A percentile compares a stretch with the other conserved stretches of the same genome.
Conservation (phyloP, 495 filamentous ascomycete species). For the Penicillium steckii region DNA sequence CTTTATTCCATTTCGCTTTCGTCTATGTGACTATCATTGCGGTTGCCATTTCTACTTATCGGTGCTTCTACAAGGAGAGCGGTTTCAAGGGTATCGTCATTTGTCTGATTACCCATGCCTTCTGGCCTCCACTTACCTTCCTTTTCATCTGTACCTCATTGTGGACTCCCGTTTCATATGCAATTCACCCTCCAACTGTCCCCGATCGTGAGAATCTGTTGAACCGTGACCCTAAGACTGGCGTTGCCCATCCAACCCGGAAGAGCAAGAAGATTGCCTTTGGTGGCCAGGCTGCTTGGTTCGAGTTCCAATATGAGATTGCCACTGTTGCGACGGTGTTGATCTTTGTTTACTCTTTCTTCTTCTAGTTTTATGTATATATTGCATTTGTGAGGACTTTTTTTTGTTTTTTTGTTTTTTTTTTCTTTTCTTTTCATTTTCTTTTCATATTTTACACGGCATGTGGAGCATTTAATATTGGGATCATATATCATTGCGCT, state of each 20-base stretch:
- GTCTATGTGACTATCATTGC: slow-evolving; percentile 41
- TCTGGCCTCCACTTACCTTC: slow-evolving; percentile 46
- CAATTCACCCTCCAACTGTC: slow-evolving; percentile 43
- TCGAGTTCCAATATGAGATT: slow-evolving; percentile 40
- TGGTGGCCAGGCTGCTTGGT: slow-evolving; percentile 40
- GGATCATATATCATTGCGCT: background rate
- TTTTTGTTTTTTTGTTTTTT: too few relatives aligned
- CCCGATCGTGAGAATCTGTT: slow-evolving; percentile 44
- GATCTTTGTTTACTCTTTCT: slow-evolving; percentile 44
- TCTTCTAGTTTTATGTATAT: slow-evolving; percentile 27
- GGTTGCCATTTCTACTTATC: slow-evolving; percentile 33
- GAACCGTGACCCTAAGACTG: slow-evolving; percentile 42
- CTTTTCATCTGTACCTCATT: slow-evolving; percentile 36
- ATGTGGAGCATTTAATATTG: background rate
- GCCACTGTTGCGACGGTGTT: slow-evolving; percentile 36
- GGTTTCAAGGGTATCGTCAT: slow-evolving; percentile 29
- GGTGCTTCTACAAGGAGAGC: slow-evolving; percentile 29
- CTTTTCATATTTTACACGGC: slow-evolving; percentile 1
- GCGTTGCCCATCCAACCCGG: slow-evolving; percentile 41
- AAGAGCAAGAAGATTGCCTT: slow-evolving; percentile 44
- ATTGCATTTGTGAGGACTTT: slow-evolving; percentile 9
- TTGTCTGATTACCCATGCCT: slow-evolving; percentile 46
- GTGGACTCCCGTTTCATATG: slow-evolving; percentile 42
- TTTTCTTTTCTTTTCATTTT: slow-evolving; percentile 1
- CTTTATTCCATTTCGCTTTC: slow-evolving; percentile 36